Percentiles rank a stretch among this genome's conserved stretches.
Evolutionary conservation across 345 rosid species (phyloP).

Genomic region (Eucalyptus polyanthemos): DNA sequence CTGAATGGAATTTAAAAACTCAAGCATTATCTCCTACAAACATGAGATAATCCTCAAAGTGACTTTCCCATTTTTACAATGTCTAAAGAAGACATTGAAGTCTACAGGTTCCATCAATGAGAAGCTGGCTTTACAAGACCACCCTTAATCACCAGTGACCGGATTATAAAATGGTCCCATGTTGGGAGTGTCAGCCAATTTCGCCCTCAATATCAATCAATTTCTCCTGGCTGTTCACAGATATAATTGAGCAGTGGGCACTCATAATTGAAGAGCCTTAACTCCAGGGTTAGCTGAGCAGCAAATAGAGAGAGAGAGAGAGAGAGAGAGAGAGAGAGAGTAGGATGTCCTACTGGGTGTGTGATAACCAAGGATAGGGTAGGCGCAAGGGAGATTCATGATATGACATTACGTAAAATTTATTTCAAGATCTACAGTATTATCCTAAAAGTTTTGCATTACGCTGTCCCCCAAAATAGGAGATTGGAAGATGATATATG

Average conservation of each 20-base stretch:
- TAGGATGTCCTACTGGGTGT: not conserved
- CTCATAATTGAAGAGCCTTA: not conserved
- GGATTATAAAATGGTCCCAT: not conserved
- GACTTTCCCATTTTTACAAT: not conserved
- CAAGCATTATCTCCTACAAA: not conserved
- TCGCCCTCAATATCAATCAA: conserved; percentile 6
- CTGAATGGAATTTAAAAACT: not conserved
- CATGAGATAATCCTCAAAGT: not conserved
- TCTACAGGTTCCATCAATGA: not conserved
- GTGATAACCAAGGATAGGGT: not conserved
- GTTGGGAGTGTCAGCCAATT: not conserved
- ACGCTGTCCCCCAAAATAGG: not conserved
- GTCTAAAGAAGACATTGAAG: not conserved
- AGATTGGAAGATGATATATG: not conserved
- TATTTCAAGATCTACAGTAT: not conserved
- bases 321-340: not conserved
- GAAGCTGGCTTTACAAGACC: not conserved
- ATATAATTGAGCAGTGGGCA: not conserved
- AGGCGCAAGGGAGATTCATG: not conserved
- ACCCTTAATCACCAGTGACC: not conserved
- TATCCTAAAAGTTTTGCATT: not conserved
- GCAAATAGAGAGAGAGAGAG: not conserved
- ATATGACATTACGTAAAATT: not conserved
- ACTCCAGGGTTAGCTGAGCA: not conserved
- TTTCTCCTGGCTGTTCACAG: conserved; percentile 18